These are phyloP conservation scores for Cubamyces lactineus DNA, from an alignment of 768 basidiomycete genomes.

Conservation along the genomic window DNA sequence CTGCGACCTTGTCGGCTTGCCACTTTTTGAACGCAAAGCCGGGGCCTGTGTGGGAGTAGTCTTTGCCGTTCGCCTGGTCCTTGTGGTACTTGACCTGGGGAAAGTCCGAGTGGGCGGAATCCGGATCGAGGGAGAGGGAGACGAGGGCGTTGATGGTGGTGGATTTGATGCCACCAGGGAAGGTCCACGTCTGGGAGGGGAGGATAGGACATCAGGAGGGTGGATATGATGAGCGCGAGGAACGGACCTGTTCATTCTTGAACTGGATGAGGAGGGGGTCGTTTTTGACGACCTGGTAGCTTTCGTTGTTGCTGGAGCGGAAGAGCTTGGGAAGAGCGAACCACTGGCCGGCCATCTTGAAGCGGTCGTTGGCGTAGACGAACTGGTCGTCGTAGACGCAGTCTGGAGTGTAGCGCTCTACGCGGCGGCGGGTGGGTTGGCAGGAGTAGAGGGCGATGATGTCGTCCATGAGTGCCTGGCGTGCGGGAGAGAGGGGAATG, in stretches of 20 bases:
- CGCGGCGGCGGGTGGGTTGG: conserved; percentile 42
- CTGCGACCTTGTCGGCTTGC: conserved; percentile 37
- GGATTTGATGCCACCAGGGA: conserved; percentile 41
- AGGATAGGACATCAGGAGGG: too few species aligned
- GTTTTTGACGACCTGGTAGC: conserved; percentile 41
- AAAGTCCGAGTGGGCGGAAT: conserved; percentile 45
- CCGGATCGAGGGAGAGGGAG: conserved; percentile 43
- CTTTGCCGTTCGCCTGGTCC: conserved; percentile 47
- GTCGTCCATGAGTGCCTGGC: conserved; percentile 45
- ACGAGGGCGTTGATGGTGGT: conserved; percentile 48
- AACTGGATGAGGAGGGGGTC: conserved; percentile 45
- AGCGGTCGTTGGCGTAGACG: conserved; percentile 45
- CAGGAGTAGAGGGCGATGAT: conserved; percentile 44
- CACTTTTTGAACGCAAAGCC: conserved; percentile 47
- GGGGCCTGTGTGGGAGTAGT: conserved; percentile 45
- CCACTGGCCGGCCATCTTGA: conserved; percentile 47
- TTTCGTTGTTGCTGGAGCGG: conserved; percentile 39
- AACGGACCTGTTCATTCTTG: conserved; percentile 45
- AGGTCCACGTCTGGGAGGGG: conserved; percentile 41
- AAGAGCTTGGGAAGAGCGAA: conserved; percentile 46
- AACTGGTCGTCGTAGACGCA: conserved; percentile 42
- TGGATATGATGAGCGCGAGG: neutral
- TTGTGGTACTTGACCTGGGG: conserved; percentile 41
- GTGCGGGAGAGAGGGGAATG: conserved; percentile 40
- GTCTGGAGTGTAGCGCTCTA: conserved; percentile 41